Percentiles rank a stretch among this genome's conserved stretches.
phyloP scores from a whole-genome alignment of 1,284 basidiomycete genomes.

The Cryptococcus sp. region DNA sequence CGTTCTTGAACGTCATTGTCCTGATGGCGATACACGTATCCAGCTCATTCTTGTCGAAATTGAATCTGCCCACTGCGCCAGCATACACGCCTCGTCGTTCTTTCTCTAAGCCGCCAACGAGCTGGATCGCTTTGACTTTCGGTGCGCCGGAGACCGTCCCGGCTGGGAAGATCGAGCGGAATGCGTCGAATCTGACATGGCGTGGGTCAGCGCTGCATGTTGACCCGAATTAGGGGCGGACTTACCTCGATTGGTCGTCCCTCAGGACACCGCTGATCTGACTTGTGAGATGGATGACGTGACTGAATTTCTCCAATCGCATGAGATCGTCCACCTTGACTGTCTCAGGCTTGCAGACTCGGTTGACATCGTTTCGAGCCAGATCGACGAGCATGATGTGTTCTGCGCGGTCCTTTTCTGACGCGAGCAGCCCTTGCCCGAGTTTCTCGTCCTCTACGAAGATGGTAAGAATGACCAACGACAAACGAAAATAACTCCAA shows the following conservation, averaged over 20 bases:
- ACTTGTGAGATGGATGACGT: constrained; percentile 96
- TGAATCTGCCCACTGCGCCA: constrained; percentile 94
- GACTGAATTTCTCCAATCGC: constrained; percentile 92
- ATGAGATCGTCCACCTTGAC: constrained; percentile 96
- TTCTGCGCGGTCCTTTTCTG: constrained; percentile 94
- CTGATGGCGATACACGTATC: constrained; percentile 99
- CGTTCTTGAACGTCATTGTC: constrained; percentile 96
- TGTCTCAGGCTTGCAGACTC: constrained; percentile 91
- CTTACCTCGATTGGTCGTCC: constrained; percentile 76
- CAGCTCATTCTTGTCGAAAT: constrained; percentile 93
- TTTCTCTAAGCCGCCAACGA: constrained; percentile 82
- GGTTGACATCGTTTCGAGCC: constrained; percentile 98
- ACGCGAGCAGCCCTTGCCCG: constrained; percentile 71
- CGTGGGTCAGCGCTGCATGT: not conserved
- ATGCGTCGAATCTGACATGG: constrained; percentile 87
- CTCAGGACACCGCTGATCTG: constrained; percentile 89
- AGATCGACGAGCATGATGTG: constrained; percentile 99
- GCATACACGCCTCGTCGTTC: constrained; percentile 94
- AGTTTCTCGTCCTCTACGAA: constrained; percentile 79
- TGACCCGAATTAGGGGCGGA: not conserved
- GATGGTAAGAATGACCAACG: constrained; percentile 7
- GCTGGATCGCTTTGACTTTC: constrained; percentile 97
- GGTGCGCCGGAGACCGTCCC: constrained; percentile 99
- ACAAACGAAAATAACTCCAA: not conserved
- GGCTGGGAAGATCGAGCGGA: constrained; percentile 98